Evolutionary conservation across 306 rosid species (phyloP), one percentile per base, ranked within the genome.

Genomic region (Fragaria vesca): DNA sequence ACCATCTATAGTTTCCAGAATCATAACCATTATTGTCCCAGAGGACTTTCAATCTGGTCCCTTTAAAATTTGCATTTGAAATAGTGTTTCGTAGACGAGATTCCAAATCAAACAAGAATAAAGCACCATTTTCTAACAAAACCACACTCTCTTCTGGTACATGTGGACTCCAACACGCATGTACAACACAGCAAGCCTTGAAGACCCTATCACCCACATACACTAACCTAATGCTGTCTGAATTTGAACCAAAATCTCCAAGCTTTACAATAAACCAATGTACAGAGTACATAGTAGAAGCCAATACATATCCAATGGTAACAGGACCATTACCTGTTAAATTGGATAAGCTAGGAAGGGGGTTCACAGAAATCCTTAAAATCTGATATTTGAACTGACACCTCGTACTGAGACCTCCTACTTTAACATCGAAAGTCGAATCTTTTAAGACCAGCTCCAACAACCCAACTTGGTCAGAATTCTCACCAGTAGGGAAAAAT

Each of bases 111-210:
- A 90, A 92, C 88, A 92, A 75, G 76, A 87, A 87, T 69, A 92
- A 71, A 1, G 50, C 73, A 36, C 97, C 97, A 74, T 26, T 88
- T 18, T 88, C 92, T 11, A 89, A 69, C 78, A 90, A 81, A 76
- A 88, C 83, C 32, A 89, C 20, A 20, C 90, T 83, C 84, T 90
- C 91, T 75, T 90, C 92, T 24, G 16, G 40, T 2, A 80, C 28
- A 80, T 90, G 89, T 9, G 93, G 89, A 82, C 87, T 90, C 96
- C 97, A 90, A 80, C 92, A 90, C 66, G 89, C 84, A 79, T 87
- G 86, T 6, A 79, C 88, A 70, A 92, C 80, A 45, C 86, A 55
- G 42, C 82, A 71, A 34, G 72, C 86, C 87, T 81, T 86, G n/a
- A 92, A 88, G 7, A 55, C 72, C 71, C 86, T 90, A 74, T 78